Evolutionary conservation across 805 yeast species (phyloP).

Genomic region (Sugiyamaella mastotermitis): DNA sequence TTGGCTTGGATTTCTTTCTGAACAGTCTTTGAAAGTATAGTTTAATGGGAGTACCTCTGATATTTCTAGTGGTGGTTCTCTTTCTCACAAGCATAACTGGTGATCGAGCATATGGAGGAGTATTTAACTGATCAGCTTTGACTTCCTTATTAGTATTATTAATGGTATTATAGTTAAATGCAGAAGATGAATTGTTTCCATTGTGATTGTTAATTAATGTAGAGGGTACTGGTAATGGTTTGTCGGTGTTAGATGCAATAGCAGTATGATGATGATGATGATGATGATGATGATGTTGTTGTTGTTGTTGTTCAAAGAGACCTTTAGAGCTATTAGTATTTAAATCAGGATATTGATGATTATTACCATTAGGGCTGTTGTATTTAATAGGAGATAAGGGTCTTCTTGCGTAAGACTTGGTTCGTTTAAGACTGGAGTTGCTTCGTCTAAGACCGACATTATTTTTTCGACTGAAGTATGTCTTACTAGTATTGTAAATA

Average conservation of each 20-base stretch:
- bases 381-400: neutral
- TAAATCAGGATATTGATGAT: neutral
- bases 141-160: neutral
- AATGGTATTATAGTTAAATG: no score
- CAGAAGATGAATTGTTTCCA: neutral
- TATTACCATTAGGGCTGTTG: neutral
- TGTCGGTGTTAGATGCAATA: neutral
- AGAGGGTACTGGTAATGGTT: conserved; percentile 5
- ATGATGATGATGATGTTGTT: no score
- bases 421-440: conserved; percentile 1
- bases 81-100: conserved; percentile 18
- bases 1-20: conserved; percentile 8
- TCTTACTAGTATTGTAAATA: no score
- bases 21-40: conserved; percentile 11
- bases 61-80: conserved; percentile 4
- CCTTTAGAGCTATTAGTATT: neutral
- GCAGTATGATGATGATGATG: no score
- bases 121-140: neutral
- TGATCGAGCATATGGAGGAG: neutral
- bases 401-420: conserved; percentile 2
- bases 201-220: neutral
- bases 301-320: no score
- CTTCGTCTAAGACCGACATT: conserved; percentile 1
- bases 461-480: no score
- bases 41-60: conserved; percentile 13